Evolutionary conservation across 352 stramenopile genomes (phyloP).

Genomic region (Saprolegnia diclina): DNA sequence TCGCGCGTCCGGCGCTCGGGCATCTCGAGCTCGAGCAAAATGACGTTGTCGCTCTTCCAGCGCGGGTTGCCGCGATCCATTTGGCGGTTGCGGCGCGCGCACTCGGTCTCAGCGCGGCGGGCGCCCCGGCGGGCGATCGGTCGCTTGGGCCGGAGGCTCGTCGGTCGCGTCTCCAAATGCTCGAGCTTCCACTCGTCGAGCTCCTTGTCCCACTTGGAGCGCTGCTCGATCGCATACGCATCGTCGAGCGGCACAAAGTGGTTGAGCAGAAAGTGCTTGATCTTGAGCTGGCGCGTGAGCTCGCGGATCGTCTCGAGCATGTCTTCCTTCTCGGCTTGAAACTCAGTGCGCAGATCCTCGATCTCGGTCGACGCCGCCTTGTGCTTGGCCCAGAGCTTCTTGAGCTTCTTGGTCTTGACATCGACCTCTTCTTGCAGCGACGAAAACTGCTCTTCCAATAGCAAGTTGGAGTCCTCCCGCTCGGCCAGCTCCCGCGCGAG

Average conservation of each 20-base stretch:
- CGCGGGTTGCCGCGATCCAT: conserved; percentile 82
- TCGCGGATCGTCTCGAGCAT: conserved; percentile 94
- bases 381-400: conserved; percentile 93
- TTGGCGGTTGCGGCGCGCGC: conserved; percentile 71
- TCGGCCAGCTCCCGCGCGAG: conserved; percentile 88
- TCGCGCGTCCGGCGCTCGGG: conserved; percentile 72
- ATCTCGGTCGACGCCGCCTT: conserved; percentile 85
- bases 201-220: conserved; percentile 85
- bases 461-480: conserved; percentile 90
- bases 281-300: conserved; percentile 90
- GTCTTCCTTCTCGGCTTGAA: conserved; percentile 91
- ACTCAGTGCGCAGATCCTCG: conserved; percentile 90
- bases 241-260: conserved; percentile 83
- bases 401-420: conserved; percentile 93
- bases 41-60: conserved; percentile 87
- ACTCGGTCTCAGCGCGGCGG: conserved; percentile 88
- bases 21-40: conserved; percentile 87
- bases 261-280: conserved; percentile 90
- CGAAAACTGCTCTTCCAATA: conserved; percentile 89
- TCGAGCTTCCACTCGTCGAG: conserved; percentile 86
- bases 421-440: conserved; percentile 88
- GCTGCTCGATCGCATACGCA: conserved; percentile 65
- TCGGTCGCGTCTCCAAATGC: conserved; percentile 53
- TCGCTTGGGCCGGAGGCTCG: conserved; percentile 49
- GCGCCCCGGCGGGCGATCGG: conserved; percentile 57